Evolutionary conservation across 345 rosid species (phyloP), one percentile per base, ranked within the genome.

Genomic region (Gossypium arboreum): DNA sequence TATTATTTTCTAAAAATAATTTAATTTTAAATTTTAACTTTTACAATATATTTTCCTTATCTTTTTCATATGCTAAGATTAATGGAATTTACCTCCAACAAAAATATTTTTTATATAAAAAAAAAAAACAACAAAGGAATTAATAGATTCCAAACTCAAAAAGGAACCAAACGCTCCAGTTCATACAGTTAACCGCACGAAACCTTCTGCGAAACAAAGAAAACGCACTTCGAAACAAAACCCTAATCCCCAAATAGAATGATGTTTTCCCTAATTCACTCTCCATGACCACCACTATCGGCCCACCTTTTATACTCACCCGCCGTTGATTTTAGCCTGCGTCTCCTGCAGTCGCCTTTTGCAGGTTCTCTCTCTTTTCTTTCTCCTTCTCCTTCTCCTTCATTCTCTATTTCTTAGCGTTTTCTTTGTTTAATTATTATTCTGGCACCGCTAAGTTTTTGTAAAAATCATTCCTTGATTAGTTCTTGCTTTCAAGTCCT

Each of bases 201-300:
- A 44, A 39, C 57, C 10, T 2, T 59, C 45, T 45, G 24, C 16
- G 3, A 25, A 15, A 25, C 43, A 25, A 51, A 44, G 13, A 68
- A 68, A 68, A n/a, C 58, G 8, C n/a, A 50, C 15, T 16, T 25
- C 12, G 44, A 25, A 15, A 25, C 72, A 50, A 68, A 68, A 68
- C 72, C 72, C 57, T 50, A 50, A 50, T 68, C 72, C 12, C 54
- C 72, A 68, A 68, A 18, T 44, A 66, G 20, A 66, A 11, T 1
- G 4, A 18, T 29, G 20, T 68, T 68, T 68, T 9, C 80, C 76
- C 83, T 65, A 81, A 77, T 77, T 77, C 66, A 59, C 22, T 60
- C 71, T 48, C 59, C 75, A 76, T 76, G 75, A 22, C 24, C 12
- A 18, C 16, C 13, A 52, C 48, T 56, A 22, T 47, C 12, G 39